Evolutionary conservation across 1,139 yeast species (phyloP).

Genomic region (Yamadazyma conglobata): DNA sequence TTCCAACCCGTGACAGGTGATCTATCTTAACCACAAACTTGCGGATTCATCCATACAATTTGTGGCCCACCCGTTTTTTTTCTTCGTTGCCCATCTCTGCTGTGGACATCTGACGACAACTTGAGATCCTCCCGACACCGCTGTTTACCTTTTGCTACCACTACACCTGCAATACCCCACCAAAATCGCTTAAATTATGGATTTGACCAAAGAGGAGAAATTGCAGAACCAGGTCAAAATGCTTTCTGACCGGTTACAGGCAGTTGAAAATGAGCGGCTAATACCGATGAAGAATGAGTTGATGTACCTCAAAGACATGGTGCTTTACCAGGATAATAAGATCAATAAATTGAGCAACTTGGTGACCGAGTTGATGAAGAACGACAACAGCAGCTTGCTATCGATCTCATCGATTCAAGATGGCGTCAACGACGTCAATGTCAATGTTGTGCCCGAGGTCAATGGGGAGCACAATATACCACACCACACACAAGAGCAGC

Average conservation of each 20-base stretch:
- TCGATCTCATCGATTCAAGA: slow-evolving; percentile 22
- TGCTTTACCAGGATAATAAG: slow-evolving; percentile 38
- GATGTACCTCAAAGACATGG: slow-evolving; percentile 28
- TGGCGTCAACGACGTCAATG: slow-evolving; percentile 11
- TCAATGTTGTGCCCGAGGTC: background rate
- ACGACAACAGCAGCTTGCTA: slow-evolving; percentile 24
- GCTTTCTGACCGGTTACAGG: slow-evolving; percentile 3
- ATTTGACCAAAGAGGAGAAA: background rate
- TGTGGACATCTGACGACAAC: too few relatives aligned
- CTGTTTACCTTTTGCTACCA: too few relatives aligned
- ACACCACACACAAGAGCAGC: slow-evolving; percentile 9
- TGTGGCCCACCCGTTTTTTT: too few relatives aligned
- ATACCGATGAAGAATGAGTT: slow-evolving; percentile 4
- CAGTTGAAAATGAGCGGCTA: slow-evolving; percentile 5
- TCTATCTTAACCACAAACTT: too few relatives aligned
- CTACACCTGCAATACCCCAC: too few relatives aligned
- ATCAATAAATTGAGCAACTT: slow-evolving; percentile 37
- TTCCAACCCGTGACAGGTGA: too few relatives aligned
- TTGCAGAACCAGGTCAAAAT: slow-evolving; percentile 6
- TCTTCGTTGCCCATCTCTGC: too few relatives aligned
- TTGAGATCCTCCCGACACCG: too few relatives aligned
- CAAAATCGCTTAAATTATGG: too few relatives aligned
- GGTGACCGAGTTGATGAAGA: slow-evolving; percentile 31
- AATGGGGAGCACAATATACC: slow-evolving; percentile 1
- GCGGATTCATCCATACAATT: too few relatives aligned